Base-by-base conservation (phyloP, 257 asterid species). In the Anisodus acutangulus region DNA sequence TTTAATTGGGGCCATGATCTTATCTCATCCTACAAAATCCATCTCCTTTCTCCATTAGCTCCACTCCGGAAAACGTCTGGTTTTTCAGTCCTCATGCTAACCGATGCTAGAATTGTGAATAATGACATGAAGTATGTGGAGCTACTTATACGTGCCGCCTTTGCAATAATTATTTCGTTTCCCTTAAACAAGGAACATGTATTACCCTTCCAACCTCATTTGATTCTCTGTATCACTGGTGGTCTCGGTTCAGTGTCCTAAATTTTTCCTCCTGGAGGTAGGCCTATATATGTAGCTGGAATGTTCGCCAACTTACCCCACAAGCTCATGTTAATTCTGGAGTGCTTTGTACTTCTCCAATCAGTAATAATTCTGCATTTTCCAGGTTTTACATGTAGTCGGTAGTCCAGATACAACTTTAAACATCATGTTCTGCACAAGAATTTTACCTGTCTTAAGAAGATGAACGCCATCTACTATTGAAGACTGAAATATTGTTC, bases 281-380 rank as follows among this genome's bases (percentile, higher is more conserved):
- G 79, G 57, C 16, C 35, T 57, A 43, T 45, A 10, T 43, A 70
- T 41, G 35, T 68, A 7, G 51, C 15, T 0, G 0, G 53, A 19
- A 41, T 41, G 79, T 43, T 70, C 43, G 79, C 57, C 79, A 70
- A 70, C 55, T 70, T 17, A 17, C 51, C 39, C 54, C 79, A 70
- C 53, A 69, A 69, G 6, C 78, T 43, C 5, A 69, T 39, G 53
- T 17, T 39, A 39, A 39, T 69, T 41, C 78, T 69, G 51, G 53
- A 39, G 51, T 69, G 54, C 22, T 69, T 69, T 69, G 45, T 69
- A 69, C 55, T 70, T 41, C 79, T 70, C 79, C 55, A 39, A 70
- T 49, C 78, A 41, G 78, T 17, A 70, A 70, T 17, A 41, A 70
- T 41, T 70, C 55, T 41, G 79, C 53, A 45, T 70, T 41, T 17